A percentile compares a stretch with the other conserved stretches of the same genome.
phyloP scores from a whole-genome alignment of 192 early-diverging fungal species.

The Paraglomus occultum region DNA sequence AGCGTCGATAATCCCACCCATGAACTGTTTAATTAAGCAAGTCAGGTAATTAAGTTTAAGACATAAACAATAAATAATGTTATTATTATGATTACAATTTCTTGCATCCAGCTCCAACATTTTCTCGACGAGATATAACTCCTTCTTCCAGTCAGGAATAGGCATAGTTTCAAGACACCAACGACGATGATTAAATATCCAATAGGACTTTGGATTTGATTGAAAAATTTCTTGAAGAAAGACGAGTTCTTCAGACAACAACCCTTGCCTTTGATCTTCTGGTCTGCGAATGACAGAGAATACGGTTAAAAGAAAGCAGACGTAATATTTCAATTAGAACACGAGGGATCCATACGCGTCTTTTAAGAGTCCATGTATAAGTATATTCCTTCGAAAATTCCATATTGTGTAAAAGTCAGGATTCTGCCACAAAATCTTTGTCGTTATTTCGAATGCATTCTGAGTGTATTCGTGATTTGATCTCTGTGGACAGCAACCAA shows the following conservation, averaged over 20 bases:
- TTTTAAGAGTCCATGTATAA: conserved; percentile 49
- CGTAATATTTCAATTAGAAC: not conserved
- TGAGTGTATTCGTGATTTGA: conserved; percentile 34
- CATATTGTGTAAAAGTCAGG: conserved; percentile 94
- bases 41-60: not conserved
- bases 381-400: conserved; percentile 84
- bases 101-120: conserved; percentile 87
- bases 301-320: not conserved
- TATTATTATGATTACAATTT: conserved; percentile 66
- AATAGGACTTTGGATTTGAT: conserved; percentile 93
- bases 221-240: conserved; percentile 72
- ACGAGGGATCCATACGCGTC: conserved; percentile 27
- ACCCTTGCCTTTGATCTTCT: conserved; percentile 43
- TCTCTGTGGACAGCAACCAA: conserved; percentile 18
- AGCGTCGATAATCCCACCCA: conserved; percentile 97
- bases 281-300: conserved; percentile 1
- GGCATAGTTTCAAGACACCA: conserved; percentile 85
- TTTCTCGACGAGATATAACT: conserved; percentile 72
- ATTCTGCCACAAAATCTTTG: conserved; percentile 72
- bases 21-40: conserved; percentile 62
- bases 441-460: conserved; percentile 64
- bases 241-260: conserved; percentile 64
- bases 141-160: conserved; percentile 71
- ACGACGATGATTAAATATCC: conserved; percentile 94
- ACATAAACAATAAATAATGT: conserved; percentile 14